These are phyloP conservation scores for Flaveria trinervia DNA, from an alignment of 129 eudicot species.

Conservation along the genomic window DNA sequence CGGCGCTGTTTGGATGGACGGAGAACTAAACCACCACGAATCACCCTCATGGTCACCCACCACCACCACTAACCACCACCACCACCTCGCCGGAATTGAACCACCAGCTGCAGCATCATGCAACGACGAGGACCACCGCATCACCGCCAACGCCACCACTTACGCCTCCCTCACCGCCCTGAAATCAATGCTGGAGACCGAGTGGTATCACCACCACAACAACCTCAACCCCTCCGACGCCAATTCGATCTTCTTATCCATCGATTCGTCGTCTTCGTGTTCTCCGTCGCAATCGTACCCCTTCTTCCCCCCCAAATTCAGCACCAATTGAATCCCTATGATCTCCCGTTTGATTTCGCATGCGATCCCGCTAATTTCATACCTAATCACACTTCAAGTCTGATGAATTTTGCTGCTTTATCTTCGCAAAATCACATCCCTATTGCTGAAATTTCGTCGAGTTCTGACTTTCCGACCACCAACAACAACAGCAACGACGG, in stretches of 20 bases:
- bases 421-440: slow-evolving; percentile 20
- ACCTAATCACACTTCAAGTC: slow-evolving; percentile 20
- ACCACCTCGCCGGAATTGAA: slow-evolving; percentile 12
- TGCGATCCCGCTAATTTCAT: slow-evolving; percentile 39
- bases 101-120: background rate
- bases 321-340: slow-evolving; percentile 23
- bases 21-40: slow-evolving; percentile 37
- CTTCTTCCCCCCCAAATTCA: slow-evolving; percentile 38
- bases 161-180: slow-evolving; percentile 42
- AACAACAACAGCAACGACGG: slow-evolving; percentile 27
- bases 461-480: slow-evolving; percentile 40
- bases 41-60: slow-evolving; percentile 43
- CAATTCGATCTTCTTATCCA: slow-evolving; percentile 30
- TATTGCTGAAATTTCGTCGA: slow-evolving; percentile 27
- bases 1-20: slow-evolving; percentile 48
- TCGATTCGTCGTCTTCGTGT: slow-evolving; percentile 60
- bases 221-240: slow-evolving; percentile 19
- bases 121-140: slow-evolving; percentile 15
- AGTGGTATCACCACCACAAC: slow-evolving; percentile 41
- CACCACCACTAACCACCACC: background rate
- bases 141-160: slow-evolving; percentile 23
- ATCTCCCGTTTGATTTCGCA: slow-evolving; percentile 44
- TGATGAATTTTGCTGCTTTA: slow-evolving; percentile 39
- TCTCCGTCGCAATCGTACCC: slow-evolving; percentile 48
- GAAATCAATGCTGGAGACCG: slow-evolving; percentile 66